Evolutionary conservation across 257 asterid species (phyloP), one percentile per base, ranked within the genome.

Genomic region (Fraxinus cuspidata): DNA sequence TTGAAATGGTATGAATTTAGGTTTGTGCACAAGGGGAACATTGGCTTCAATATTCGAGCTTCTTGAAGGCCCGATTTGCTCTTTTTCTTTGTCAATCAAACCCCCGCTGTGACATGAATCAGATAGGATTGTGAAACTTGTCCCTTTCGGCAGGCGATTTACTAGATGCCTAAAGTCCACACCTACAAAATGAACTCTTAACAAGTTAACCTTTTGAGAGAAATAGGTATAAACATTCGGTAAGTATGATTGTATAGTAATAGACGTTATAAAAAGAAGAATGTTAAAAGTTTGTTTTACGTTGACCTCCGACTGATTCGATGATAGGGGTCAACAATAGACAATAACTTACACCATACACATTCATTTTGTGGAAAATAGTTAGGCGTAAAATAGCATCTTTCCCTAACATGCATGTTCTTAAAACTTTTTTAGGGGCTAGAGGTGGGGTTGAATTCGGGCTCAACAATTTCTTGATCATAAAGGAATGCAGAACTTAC

Each of bases 61-160:
- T 2, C 47, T 71, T 28, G 83, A 83, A 15, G 96, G 96, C 73
- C 98, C 95, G 12, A 92, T 89, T 78, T 94, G 97, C 84, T 94
- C 96, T 7, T 89, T 90, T 75, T 94, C 97, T 81, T 94, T 90
- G 92, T 94, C 97, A 7, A 94, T 94, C 7, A 94, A 94, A 1
- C 98, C n/a, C 76, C 98, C 97, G 3, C 97, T 92, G 78, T 92
- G 97, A 80, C 98, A 94, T 44, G 97, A 94, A 77, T 94, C 98
- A 0, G 97, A 94, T 73, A 94, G 85, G 78, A 94, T 87, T 21
- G 96, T 92, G 90, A 94, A 92, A 13, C 88, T 87, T 40, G 92
- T 95, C 35, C 95, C 94, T 82, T 82, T 72, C 0, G 98, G 96
- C 21, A 94, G 79, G 7, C 87, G 87, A 31, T 94, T 94, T 42